A percentile compares a stretch with the other conserved stretches of the same genome.
Evolutionary conservation across 2,329 filamentous ascomycete genomes (phyloP).

Genomic region (Aspergillus neoniger): DNA sequence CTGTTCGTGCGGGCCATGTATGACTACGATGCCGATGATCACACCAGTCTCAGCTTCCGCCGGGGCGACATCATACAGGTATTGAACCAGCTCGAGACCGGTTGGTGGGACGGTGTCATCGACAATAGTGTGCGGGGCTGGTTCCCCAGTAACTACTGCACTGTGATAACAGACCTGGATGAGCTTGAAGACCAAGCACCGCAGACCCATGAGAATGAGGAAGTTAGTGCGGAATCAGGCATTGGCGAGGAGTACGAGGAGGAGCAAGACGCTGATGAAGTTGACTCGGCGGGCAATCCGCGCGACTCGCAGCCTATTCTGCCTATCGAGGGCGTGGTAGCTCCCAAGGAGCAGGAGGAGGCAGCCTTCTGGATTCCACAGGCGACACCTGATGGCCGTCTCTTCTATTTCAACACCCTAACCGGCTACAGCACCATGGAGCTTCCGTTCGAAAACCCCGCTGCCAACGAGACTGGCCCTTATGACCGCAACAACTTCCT

Average conservation of each 20-base stretch:
- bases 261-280: slow-evolving; percentile 66
- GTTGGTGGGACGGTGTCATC: slow-evolving; percentile 99
- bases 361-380: slow-evolving; percentile 99
- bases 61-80: slow-evolving; percentile 98
- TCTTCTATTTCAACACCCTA: slow-evolving; percentile 98
- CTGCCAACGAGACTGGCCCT: slow-evolving; percentile 78
- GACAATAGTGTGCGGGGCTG: slow-evolving; percentile 87
- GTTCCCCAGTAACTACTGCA: slow-evolving; percentile 99
- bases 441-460: slow-evolving; percentile 87
- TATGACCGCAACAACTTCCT: slow-evolving; percentile 84
- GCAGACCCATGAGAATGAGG: slow-evolving; percentile 56
- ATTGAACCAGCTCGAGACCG: slow-evolving; percentile 95
- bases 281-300: slow-evolving; percentile 67
- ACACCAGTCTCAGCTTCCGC: slow-evolving; percentile 93
- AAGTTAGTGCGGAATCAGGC: slow-evolving; percentile 51
- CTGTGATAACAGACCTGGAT: slow-evolving; percentile 75
- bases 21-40: slow-evolving; percentile 96
- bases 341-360: slow-evolving; percentile 68
- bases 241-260: slow-evolving; percentile 65
- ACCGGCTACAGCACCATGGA: slow-evolving; percentile 95
- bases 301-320: slow-evolving; percentile 63
- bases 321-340: slow-evolving; percentile 68
- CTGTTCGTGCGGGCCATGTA: slow-evolving; percentile 94
- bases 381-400: slow-evolving; percentile 84
- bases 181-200: slow-evolving; percentile 67